phyloP scores from a whole-genome alignment of 2,329 filamentous ascomycete genomes.

The Ceratocystis ficicola region DNA sequence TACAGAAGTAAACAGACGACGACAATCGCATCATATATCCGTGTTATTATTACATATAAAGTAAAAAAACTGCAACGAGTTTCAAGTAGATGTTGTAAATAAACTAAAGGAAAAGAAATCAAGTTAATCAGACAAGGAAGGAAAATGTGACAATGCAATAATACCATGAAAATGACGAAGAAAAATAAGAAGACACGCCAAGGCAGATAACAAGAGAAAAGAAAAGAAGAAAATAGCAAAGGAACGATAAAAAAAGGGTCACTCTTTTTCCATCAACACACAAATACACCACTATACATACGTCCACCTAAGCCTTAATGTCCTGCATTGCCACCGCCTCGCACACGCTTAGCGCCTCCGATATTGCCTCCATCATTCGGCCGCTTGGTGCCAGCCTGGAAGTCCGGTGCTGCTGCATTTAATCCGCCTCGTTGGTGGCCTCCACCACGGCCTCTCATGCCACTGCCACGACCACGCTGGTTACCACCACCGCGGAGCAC shows the following conservation, averaged over 20 bases:
- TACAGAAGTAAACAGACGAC: neutral
- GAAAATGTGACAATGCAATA: constrained; percentile 5
- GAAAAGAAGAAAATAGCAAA: neutral
- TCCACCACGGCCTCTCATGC: constrained; percentile 32
- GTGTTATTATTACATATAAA: neutral
- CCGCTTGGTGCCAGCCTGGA: constrained; percentile 47
- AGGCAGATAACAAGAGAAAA: neutral
- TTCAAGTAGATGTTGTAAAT: neutral
- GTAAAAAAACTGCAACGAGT: too few relatives aligned
- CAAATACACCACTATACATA: neutral
- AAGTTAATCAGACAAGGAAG: neutral
- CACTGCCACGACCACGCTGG: constrained; percentile 25
- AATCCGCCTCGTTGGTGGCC: constrained; percentile 30
- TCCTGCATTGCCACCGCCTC: constrained; percentile 27
- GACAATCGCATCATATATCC: neutral
- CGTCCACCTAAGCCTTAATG: neutral
- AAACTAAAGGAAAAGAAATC: neutral
- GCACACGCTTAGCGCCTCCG: constrained; percentile 34
- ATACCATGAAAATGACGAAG: constrained; percentile 10
- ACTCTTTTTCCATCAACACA: neutral
- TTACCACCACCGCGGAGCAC: constrained; percentile 33
- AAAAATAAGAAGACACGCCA: constrained; percentile 8
- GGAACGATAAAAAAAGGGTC: neutral
- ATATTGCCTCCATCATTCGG: constrained; percentile 39
- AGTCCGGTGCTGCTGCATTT: constrained; percentile 43